Evolutionary conservation across 257 asterid species (phyloP), one percentile per base, ranked within the genome.

Genomic region (Parsonsia alboflavescens): DNA sequence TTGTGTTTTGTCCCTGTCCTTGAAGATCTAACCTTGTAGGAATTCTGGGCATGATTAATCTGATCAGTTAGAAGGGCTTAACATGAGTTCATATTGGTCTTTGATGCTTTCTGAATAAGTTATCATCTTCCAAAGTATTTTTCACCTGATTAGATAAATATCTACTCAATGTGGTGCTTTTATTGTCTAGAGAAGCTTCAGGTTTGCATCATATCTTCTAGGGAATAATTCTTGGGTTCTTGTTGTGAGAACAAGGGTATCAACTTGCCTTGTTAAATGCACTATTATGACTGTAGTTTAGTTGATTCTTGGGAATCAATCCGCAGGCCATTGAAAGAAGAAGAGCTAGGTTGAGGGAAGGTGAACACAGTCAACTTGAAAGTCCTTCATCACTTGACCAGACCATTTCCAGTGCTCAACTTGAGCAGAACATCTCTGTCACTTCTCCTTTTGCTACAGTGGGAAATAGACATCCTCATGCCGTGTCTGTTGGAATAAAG

Each of bases 301-400:
- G 52, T 63, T 74, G 45, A 41, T 49, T 53, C 15, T 41, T 19
- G 24, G 39, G 36, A 45, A 36, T 56, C 62, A 7, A 17, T 61
- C 53, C 54, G 44, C 57, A 89, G 95, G 95, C 91, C n/a, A 80
- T 87, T 19, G 87, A 89, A 79, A 86, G 96, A 79, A 84, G 86
- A 80, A 85, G 89, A 86, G 81, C 77, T 2, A 78, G 83, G 58
- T 42, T 63, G 80, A 82, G 86, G 84, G 91, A 82, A 80, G 79
- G 84, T 54, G 90, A 84, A 74, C 86, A 87, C 80, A 86, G 73
- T 80, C 85, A 79, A 78, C 79, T 76, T 26, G 90, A 81, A 84
- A 83, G 88, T 74, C 84, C 86, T 77, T 28, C 81, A 53, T 84
- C 83, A 75, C 85, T 75, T 86, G 89, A 84, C 69, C 84, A 71